Conservation (phyloP, 768 basidiomycete species). For the Lactarius hengduanensis region DNA sequence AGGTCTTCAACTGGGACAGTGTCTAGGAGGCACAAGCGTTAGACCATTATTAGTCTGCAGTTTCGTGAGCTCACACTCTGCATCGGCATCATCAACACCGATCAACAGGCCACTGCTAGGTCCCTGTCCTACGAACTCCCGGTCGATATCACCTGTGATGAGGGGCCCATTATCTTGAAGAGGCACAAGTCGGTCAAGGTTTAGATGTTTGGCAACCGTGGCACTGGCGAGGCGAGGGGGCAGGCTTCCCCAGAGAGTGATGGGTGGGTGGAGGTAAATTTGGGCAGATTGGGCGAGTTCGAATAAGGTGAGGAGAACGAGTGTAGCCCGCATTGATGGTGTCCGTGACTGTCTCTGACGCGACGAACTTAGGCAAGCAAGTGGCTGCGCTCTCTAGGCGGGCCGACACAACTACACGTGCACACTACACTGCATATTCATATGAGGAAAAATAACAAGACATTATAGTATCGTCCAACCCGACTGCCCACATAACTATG, state of each 20-base stretch:
- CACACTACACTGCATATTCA: background rate
- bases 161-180: slow-evolving; percentile 40
- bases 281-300: slow-evolving; percentile 23
- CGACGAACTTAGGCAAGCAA: background rate
- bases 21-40: slow-evolving; percentile 39
- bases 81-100: slow-evolving; percentile 55
- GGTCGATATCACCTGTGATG: slow-evolving; percentile 30
- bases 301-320: slow-evolving; percentile 18
- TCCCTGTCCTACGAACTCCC: slow-evolving; percentile 58
- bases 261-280: slow-evolving; percentile 22
- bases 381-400: background rate
- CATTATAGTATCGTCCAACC: background rate
- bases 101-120: slow-evolving; percentile 51
- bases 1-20: slow-evolving; percentile 52
- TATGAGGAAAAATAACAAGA: background rate
- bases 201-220: slow-evolving; percentile 64
- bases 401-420: slow-evolving; percentile 3
- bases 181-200: slow-evolving; percentile 64
- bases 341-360: background rate
- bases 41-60: background rate
- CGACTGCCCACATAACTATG: slow-evolving; percentile 6
- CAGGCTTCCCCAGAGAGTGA: background rate
- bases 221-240: slow-evolving; percentile 44
- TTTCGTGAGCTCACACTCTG: slow-evolving; percentile 44
- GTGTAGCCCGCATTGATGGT: slow-evolving; percentile 17